phyloP scores from a whole-genome alignment of 2,329 filamentous ascomycete genomes.

The Talaromyces sp. region DNA sequence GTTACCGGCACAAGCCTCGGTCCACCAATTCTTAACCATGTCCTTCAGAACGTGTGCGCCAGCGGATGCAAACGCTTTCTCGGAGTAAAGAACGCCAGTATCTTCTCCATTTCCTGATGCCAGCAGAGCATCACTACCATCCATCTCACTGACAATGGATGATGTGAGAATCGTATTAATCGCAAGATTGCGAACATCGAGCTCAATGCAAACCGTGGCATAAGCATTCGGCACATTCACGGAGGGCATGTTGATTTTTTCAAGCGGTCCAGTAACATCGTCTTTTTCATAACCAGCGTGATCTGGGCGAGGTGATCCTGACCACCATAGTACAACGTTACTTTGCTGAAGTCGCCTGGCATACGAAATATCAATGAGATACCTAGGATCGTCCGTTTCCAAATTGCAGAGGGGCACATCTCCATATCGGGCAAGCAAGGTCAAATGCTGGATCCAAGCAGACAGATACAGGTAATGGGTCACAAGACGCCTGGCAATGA shows the following conservation, averaged over 20 bases:
- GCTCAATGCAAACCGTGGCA: conserved; percentile 91
- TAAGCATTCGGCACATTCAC: conserved; percentile 94
- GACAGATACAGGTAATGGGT: conserved; percentile 91
- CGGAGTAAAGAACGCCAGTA: conserved; percentile 73
- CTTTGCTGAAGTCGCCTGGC: conserved; percentile 86
- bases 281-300: conserved; percentile 96
- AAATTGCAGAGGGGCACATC: conserved; percentile 95
- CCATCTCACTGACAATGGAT: conserved; percentile 93
- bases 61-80: conserved; percentile 90
- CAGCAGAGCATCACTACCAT: conserved; percentile 84
- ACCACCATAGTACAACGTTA: conserved; percentile 98
- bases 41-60: conserved; percentile 88
- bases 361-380: conserved; percentile 94
- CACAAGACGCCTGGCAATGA: conserved; percentile 82
- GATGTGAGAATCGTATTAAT: conserved; percentile 98
- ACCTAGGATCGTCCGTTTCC: conserved; percentile 89
- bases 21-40: conserved; percentile 99
- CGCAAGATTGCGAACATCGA: conserved; percentile 89
- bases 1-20: conserved; percentile 85
- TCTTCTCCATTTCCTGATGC: conserved; percentile 72
- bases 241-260: conserved; percentile 86
- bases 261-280: conserved; percentile 78
- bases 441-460: conserved; percentile 86
- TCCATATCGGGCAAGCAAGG: conserved; percentile 85
- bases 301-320: conserved; percentile 79